Percentiles rank a stretch among this genome's conserved stretches.
phyloP scores from a whole-genome alignment of 2,329 filamentous ascomycete genomes.

The Aspergillus eucalypticola region DNA sequence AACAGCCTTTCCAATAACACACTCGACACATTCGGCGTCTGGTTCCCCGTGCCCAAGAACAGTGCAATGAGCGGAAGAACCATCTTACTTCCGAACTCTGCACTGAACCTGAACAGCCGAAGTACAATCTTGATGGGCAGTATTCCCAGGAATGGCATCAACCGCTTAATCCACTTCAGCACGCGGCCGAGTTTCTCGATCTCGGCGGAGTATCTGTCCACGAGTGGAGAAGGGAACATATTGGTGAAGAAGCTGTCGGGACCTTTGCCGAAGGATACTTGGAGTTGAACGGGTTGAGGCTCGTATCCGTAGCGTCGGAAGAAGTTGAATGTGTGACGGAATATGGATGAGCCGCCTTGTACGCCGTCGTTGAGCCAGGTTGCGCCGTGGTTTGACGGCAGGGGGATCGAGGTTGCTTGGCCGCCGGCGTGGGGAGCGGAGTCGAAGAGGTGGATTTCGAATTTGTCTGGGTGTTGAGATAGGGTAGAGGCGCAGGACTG shows the following conservation, averaged over 20 bases:
- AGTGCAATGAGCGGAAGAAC: slow-evolving; percentile 71
- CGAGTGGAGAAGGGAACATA: slow-evolving; percentile 58
- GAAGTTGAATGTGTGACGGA: slow-evolving; percentile 64
- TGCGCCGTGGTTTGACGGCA: slow-evolving; percentile 59
- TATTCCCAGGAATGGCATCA: slow-evolving; percentile 58
- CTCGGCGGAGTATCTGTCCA: slow-evolving; percentile 57
- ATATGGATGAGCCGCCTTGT: slow-evolving; percentile 62
- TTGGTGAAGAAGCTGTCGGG: slow-evolving; percentile 62
- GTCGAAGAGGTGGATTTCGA: slow-evolving; percentile 65
- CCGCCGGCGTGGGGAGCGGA: slow-evolving; percentile 60
- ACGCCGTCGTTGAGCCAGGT: slow-evolving; percentile 64
- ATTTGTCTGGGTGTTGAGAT: slow-evolving; percentile 64
- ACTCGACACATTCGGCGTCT: slow-evolving; percentile 69
- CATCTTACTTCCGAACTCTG: slow-evolving; percentile 70
- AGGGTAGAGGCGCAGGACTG: slow-evolving; percentile 67
- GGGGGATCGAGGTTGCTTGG: slow-evolving; percentile 59
- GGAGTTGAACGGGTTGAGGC: slow-evolving; percentile 59
- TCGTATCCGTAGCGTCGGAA: slow-evolving; percentile 59
- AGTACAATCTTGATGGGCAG: slow-evolving; percentile 65
- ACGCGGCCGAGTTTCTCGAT: slow-evolving; percentile 57
- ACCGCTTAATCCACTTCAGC: slow-evolving; percentile 56
- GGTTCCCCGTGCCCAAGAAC: slow-evolving; percentile 74
- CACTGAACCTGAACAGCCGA: slow-evolving; percentile 66
- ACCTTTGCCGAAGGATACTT: slow-evolving; percentile 62
- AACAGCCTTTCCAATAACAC: slow-evolving; percentile 66